phyloP scores from a whole-genome alignment of 441 rosid species.

The Gossypium schwendimanii region DNA sequence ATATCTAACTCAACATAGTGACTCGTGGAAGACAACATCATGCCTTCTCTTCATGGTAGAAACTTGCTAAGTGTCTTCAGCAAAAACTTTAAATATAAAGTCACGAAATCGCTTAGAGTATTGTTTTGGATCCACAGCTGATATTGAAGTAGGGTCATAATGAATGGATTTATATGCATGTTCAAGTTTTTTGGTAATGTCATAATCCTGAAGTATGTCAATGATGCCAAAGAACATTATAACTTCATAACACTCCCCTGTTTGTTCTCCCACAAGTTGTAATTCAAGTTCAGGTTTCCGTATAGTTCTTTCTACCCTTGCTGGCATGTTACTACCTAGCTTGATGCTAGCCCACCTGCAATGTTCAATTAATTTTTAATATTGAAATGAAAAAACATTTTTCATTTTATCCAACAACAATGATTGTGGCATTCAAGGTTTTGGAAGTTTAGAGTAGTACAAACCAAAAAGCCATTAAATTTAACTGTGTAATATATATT shows the following conservation, averaged over 20 bases:
- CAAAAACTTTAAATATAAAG: conserved; percentile 49
- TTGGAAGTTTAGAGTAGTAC: too few species aligned
- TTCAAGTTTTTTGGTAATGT: conserved; percentile 65
- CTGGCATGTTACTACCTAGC: conserved; percentile 57
- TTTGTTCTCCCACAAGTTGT: conserved; percentile 54
- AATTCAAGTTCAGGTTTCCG: conserved; percentile 39
- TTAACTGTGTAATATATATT: too few species aligned
- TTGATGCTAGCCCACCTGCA: conserved; percentile 51
- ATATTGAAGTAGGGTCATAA: conserved; percentile 59
- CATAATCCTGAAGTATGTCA: conserved; percentile 66
- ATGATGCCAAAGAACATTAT: conserved; percentile 57
- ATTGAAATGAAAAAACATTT: too few species aligned
- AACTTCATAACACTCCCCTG: conserved; percentile 56
- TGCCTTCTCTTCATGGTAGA: background rate
- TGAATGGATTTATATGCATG: conserved; percentile 64
- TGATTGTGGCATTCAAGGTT: too few species aligned
- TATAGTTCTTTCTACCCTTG: conserved; percentile 48
- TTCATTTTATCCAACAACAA: too few species aligned
- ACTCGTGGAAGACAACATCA: background rate
- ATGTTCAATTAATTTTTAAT: background rate
- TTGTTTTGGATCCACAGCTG: conserved; percentile 64
- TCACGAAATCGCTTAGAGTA: conserved; percentile 64
- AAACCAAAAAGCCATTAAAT: too few species aligned
- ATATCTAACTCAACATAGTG: background rate
- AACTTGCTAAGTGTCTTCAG: conserved; percentile 33